These are phyloP conservation scores for Camellia granthamiana DNA, from an alignment of 148 eudicot genomes.

Conservation along the genomic window DNA sequence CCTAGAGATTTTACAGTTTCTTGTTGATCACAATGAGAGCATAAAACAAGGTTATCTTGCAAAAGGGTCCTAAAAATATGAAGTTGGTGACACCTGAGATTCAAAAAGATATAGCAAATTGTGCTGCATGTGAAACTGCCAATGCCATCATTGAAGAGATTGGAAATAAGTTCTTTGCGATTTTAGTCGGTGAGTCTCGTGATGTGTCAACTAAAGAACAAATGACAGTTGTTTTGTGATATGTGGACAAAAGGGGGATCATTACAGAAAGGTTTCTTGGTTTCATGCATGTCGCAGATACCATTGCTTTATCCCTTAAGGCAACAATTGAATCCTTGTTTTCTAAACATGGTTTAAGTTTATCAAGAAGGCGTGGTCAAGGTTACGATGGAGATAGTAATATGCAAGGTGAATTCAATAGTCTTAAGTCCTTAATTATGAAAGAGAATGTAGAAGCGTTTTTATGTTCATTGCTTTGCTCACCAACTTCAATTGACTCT, in stretches of 20 bases:
- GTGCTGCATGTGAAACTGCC: not conserved
- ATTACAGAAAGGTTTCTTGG: not conserved
- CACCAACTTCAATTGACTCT: too few species aligned
- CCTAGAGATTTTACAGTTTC: not conserved
- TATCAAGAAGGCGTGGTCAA: constrained; percentile 9
- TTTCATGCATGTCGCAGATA: constrained; percentile 11
- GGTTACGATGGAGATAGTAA: constrained; percentile 19
- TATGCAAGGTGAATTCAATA: not conserved
- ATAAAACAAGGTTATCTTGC: not conserved
- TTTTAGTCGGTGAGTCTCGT: not conserved
- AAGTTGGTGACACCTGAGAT: too few species aligned
- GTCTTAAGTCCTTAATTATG: too few species aligned
- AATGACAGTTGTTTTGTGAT: not conserved
- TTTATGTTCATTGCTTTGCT: too few species aligned
- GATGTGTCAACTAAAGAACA: constrained; percentile 3
- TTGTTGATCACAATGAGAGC: not conserved
- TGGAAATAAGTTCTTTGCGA: not conserved
- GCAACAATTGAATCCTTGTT: constrained; percentile 11
- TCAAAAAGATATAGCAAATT: too few species aligned
- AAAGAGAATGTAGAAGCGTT: too few species aligned
- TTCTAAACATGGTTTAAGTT: constrained; percentile 11
- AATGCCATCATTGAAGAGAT: not conserved
- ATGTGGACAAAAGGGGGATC: not conserved
- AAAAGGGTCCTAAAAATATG: too few species aligned
- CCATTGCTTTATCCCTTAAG: constrained; percentile 4